Percentiles rank a stretch among this genome's conserved stretches.
These are phyloP conservation scores for Kockiozyma suomiensis DNA, from an alignment of 805 yeast species.

Conservation along the genomic window DNA sequence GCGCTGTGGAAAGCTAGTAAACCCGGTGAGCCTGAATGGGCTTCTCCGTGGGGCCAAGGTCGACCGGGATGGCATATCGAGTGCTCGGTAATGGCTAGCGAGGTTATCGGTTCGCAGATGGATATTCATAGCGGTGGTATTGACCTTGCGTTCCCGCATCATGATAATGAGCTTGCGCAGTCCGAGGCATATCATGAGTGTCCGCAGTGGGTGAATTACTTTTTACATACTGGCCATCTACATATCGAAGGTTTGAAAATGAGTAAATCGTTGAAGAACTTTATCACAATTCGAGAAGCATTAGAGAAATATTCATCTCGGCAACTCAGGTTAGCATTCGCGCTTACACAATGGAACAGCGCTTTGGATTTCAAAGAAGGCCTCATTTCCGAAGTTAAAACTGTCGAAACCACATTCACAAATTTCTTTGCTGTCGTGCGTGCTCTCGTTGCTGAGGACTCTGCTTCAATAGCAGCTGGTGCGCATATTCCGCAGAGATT, in stretches of 20 bases:
- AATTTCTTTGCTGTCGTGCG: conserved; percentile 88
- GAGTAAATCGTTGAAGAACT: conserved; percentile 94
- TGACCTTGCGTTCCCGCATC: conserved; percentile 98
- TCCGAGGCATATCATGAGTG: conserved; percentile 89
- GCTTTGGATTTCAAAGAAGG: conserved; percentile 90
- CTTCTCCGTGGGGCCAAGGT: conserved; percentile 94
- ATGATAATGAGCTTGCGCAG: conserved; percentile 97
- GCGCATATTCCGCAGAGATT: conserved; percentile 64
- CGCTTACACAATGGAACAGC: conserved; percentile 88
- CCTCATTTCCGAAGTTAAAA: conserved; percentile 71
- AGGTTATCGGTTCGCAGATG: conserved; percentile 76
- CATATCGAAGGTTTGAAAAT: conserved; percentile 98
- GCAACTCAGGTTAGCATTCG: conserved; percentile 88
- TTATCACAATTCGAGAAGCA: conserved; percentile 92
- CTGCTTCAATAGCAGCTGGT: conserved; percentile 53
- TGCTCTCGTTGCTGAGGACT: conserved; percentile 72
- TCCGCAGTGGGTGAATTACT: conserved; percentile 95
- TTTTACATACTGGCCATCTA: conserved; percentile 94
- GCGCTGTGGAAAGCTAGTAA: conserved; percentile 97
- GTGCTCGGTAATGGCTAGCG: conserved; percentile 98
- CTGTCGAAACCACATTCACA: conserved; percentile 70
- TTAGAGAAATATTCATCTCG: conserved; percentile 68
- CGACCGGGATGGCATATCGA: conserved; percentile 99
- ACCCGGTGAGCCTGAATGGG: conserved; percentile 97
- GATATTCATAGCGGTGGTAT: conserved; percentile 98